Conservation (phyloP, 768 basidiomycete species). For the Hericium rajendrae region DNA sequence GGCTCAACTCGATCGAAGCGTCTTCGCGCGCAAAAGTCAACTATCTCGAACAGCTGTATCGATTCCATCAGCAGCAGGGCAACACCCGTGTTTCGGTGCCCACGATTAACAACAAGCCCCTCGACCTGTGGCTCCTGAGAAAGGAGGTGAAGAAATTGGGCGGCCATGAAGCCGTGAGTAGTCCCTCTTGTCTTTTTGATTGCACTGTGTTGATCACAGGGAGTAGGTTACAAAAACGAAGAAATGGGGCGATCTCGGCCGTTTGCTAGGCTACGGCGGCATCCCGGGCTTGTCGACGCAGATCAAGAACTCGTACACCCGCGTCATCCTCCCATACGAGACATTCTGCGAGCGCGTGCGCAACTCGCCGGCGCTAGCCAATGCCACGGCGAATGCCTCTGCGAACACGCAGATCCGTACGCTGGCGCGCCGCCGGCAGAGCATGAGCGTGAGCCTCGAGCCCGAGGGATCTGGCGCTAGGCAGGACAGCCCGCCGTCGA, state of each 20-base stretch:
- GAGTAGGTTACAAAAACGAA: slow-evolving; percentile 71
- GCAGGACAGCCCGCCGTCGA: slow-evolving; percentile 50
- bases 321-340: slow-evolving; percentile 94
- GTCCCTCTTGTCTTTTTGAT: not conserved
- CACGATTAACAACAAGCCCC: slow-evolving; percentile 82
- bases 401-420: slow-evolving; percentile 39
- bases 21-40: slow-evolving; percentile 94
- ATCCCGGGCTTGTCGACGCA: slow-evolving; percentile 78
- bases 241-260: slow-evolving; percentile 84
- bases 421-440: not conserved
- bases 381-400: slow-evolving; percentile 23
- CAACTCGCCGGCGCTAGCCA: slow-evolving; percentile 44
- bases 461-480: slow-evolving; percentile 4
- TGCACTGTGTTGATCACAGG: not conserved
- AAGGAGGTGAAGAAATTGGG: slow-evolving; percentile 88
- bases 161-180: slow-evolving; percentile 74
- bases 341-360: slow-evolving; percentile 73
- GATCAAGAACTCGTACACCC: slow-evolving; percentile 81
- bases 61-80: slow-evolving; percentile 93
- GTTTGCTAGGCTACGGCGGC: slow-evolving; percentile 72
- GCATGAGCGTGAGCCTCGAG: slow-evolving; percentile 7
- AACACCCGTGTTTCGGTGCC: slow-evolving; percentile 87
- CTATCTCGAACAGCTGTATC: slow-evolving; percentile 93
- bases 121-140: slow-evolving; percentile 89
- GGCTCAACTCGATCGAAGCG: slow-evolving; percentile 94